phyloP scores from a whole-genome alignment of 2,329 filamentous ascomycete genomes.

The Colletotrichum sp. region DNA sequence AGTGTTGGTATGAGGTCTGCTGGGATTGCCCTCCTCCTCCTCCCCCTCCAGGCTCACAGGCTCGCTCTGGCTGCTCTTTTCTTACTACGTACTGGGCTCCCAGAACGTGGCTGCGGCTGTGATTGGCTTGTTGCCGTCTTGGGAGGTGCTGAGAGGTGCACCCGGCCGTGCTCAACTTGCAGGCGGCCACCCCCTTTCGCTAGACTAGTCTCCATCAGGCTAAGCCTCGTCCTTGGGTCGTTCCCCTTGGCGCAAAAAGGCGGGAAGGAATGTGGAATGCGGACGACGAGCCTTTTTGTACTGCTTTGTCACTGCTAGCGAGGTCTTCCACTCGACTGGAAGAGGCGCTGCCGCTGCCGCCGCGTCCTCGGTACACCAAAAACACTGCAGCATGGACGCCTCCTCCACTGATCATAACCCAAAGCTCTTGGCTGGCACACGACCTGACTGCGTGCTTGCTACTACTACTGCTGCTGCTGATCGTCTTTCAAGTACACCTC shows the following conservation, averaged over 20 bases:
- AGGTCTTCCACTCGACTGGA: background rate
- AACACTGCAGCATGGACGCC: background rate
- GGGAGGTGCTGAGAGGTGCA: background rate
- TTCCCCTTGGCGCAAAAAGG: slow-evolving; percentile 6
- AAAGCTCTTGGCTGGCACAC: background rate
- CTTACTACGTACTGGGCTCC: background rate
- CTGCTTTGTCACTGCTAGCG: background rate
- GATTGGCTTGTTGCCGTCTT: background rate
- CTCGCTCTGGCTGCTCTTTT: background rate
- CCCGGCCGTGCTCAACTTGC: background rate
- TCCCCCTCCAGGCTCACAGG: no score
- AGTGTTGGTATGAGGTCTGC: background rate
- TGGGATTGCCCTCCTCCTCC: background rate
- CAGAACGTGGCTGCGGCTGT: background rate
- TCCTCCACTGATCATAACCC: background rate
- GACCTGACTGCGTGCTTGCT: background rate
- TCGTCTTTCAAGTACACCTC: background rate
- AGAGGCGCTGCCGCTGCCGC: background rate
- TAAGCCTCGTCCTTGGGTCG: background rate
- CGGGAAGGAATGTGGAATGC: slow-evolving; percentile 6
- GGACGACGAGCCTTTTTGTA: background rate
- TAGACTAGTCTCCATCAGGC: background rate
- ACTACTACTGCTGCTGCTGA: background rate
- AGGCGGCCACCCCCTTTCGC: background rate
- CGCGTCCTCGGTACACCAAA: background rate